These are phyloP conservation scores for Periglandula ipomoeae DNA, from an alignment of 2,329 filamentous ascomycete genomes.

Conservation along the genomic window DNA sequence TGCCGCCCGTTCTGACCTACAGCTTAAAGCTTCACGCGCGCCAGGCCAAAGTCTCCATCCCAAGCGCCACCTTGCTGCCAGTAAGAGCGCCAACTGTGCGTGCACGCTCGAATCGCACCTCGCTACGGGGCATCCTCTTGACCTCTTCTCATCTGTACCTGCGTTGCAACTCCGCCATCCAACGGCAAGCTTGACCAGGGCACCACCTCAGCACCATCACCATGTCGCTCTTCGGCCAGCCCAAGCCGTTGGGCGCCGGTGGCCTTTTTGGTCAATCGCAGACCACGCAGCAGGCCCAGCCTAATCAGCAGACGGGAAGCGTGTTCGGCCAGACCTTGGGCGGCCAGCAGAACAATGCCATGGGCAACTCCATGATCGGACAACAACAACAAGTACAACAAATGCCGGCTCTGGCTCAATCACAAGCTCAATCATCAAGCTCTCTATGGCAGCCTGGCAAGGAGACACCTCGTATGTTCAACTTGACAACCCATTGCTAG, in stretches of 20 bases:
- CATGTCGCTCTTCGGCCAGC: constrained; percentile 32
- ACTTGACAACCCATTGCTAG: background rate
- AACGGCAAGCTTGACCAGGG: constrained; percentile 6
- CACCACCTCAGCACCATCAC: constrained; percentile 2
- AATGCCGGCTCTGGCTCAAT: constrained; percentile 34
- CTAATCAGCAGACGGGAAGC: constrained; percentile 15
- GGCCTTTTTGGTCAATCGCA: constrained; percentile 30
- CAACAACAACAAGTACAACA: constrained; percentile 29
- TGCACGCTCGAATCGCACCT: too few relatives aligned
- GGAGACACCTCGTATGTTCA: constrained; percentile 36
- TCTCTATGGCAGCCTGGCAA: constrained; percentile 46
- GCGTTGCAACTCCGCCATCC: background rate
- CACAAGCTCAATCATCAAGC: constrained; percentile 36
- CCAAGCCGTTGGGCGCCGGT: constrained; percentile 24
- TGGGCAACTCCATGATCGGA: constrained; percentile 21
- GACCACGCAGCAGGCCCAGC: constrained; percentile 22
- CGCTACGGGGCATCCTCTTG: too few relatives aligned
- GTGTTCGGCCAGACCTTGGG: constrained; percentile 22
- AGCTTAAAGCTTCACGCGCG: background rate
- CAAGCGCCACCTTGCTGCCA: too few relatives aligned
- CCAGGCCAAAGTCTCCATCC: too few relatives aligned
- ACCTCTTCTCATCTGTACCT: background rate
- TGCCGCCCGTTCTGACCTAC: background rate
- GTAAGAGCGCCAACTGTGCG: too few relatives aligned
- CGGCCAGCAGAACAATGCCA: constrained; percentile 27